Evolutionary conservation across 208 protist species (phyloP), one percentile per base, ranked within the genome.

Genomic region (Leishmania aethiopica): DNA sequence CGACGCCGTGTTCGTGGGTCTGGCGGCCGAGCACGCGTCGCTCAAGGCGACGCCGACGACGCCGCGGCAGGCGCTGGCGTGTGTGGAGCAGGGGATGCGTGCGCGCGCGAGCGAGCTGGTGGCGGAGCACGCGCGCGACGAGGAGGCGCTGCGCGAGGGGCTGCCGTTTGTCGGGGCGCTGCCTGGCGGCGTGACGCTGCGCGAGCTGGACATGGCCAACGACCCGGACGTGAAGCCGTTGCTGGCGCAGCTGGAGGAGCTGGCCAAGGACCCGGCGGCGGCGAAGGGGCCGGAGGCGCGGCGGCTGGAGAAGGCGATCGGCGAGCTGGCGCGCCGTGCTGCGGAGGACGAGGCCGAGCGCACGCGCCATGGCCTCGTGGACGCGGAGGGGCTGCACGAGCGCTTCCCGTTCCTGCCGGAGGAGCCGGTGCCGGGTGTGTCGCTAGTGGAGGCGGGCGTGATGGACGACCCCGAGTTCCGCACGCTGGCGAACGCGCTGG

Each of bases 121-220:
- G n/a, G 60, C 80, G 8, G 49, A 78, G 25, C 62, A 73, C 42
- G 80, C 77, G 55, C 77, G 69, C 15, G 80, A 84, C 42, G 88
- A 91, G 57, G 75, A 45, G 45, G 81, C 59, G 22, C 80, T 93
- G 53, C 86, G 76, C 0, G 69, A 73, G 47, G 5, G 51, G 42
- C 35, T 90, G 62, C 87, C 88, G 7, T 93, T 86, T 71, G 51
- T 91, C 8, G 72, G 59, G 19, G n/a, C 53, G n/a, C 75, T 88
- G 22, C 80, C 85, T n/a, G 74, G 45, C 25, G 82, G 78, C 69
- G 80, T 90, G 19, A 28, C 82, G 78, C 80, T 91, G 78, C 79
- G 84, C 64, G 77, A 87, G 69, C 67, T 94, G 53, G 60, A 86
- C 70, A 78, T 91, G 35, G 69, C 67, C 42, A 79, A 73, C 57